Conservation (phyloP, 495 filamentous ascomycete species). For the Hypoxylon perforatum region DNA sequence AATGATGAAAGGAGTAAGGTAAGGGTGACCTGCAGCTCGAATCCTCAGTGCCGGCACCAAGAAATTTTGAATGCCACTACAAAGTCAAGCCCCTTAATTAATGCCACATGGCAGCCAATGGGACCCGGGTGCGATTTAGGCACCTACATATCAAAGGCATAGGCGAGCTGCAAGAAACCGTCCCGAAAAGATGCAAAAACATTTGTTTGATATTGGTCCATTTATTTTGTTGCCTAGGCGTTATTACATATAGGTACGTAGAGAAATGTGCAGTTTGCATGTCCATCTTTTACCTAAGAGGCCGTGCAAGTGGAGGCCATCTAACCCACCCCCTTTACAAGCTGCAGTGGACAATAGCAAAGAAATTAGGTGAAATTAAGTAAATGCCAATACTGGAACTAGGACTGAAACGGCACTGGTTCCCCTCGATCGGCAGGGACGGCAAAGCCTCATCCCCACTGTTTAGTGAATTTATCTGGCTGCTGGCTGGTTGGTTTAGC, state of each 20-base stretch:
- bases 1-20: not conserved
- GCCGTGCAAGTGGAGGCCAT: too few species aligned
- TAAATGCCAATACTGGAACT: constrained; percentile 9
- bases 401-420: constrained; percentile 10
- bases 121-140: constrained; percentile 4
- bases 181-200: too few species aligned
- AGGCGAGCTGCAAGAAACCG: not conserved
- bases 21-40: not conserved
- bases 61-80: constrained; percentile 1
- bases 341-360: too few species aligned
- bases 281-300: too few species aligned
- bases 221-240: too few species aligned
- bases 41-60: constrained; percentile 18
- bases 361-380: not conserved
- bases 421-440: constrained; percentile 23
- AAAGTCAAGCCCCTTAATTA: constrained; percentile 2
- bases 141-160: not conserved
- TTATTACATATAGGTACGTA: too few species aligned
- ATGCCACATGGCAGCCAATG: constrained; percentile 16
- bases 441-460: constrained; percentile 31
- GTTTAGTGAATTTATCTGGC: too few species aligned
- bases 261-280: too few species aligned
- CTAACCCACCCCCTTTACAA: too few species aligned
- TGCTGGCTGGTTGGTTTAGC: too few species aligned
- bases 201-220: too few species aligned